A percentile compares a stretch with the other conserved stretches of the same genome.
Conservation (phyloP, 352 stramenopile species). For the Blastocystis sp. region DNA sequence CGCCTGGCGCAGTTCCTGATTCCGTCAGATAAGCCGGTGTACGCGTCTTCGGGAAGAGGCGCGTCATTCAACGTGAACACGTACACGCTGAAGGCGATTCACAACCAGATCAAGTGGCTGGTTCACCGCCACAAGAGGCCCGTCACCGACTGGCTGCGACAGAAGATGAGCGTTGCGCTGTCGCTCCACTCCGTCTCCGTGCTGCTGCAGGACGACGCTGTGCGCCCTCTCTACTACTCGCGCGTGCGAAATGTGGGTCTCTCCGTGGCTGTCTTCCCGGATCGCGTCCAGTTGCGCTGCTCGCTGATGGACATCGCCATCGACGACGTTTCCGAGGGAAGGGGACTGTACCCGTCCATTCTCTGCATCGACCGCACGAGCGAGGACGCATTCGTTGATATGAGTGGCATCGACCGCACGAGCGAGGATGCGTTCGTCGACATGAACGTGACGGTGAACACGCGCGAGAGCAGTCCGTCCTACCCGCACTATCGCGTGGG, state of each 20-base stretch:
- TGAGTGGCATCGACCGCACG: too few relatives aligned
- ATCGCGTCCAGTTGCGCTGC: not conserved
- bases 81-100: not conserved
- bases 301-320: conserved; percentile 8
- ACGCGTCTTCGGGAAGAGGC: not conserved
- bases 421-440: conserved; percentile 3
- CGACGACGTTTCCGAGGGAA: not conserved
- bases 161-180: conserved; percentile 21
- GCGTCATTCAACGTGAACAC: not conserved
- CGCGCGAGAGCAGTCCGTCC: not conserved
- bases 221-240: not conserved
- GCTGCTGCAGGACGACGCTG: conserved; percentile 3
- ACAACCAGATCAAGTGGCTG: not conserved
- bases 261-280: conserved; percentile 5
- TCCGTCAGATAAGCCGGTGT: not conserved
- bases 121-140: not conserved
- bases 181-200: not conserved
- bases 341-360: conserved; percentile 22
- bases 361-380: conserved; percentile 9
- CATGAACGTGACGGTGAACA: not conserved
- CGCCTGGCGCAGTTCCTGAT: not conserved
- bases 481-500: conserved; percentile 29
- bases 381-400: not conserved
- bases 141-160: conserved; percentile 6
- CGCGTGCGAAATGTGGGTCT: not conserved